Conservation (phyloP, 345 rosid genomes). For the Pelargonium nanum region DNA sequence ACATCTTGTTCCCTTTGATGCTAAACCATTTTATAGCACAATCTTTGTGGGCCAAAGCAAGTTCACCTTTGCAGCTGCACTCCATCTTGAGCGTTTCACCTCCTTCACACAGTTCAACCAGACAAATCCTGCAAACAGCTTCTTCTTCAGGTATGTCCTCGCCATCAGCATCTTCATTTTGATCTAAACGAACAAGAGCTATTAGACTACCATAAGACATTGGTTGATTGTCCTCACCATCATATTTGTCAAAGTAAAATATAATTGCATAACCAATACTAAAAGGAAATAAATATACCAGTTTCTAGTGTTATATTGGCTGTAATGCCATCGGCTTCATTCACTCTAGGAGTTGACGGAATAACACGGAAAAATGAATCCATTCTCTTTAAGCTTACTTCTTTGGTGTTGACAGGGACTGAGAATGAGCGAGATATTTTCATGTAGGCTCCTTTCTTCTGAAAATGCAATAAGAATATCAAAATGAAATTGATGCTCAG, state of each 20-base stretch:
- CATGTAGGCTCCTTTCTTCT: conserved; percentile 42
- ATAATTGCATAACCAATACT: too few species aligned
- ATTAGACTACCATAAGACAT: not conserved
- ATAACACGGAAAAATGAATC: conserved; percentile 88
- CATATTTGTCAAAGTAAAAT: too few species aligned
- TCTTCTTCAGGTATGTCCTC: conserved; percentile 92
- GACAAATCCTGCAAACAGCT: conserved; percentile 90
- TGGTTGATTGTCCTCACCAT: too few species aligned
- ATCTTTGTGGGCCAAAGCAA: conserved; percentile 84
- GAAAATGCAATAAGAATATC: conserved; percentile 9
- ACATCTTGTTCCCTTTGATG: conserved; percentile 83
- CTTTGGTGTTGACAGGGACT: conserved; percentile 63
- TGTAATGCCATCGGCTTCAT: conserved; percentile 37
- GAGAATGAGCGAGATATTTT: conserved; percentile 73
- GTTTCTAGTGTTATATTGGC: not conserved
- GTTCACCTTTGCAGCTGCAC: conserved; percentile 98
- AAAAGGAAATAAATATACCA: too few species aligned
- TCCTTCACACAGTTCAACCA: conserved; percentile 82
- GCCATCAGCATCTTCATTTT: conserved; percentile 36
- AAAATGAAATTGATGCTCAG: not conserved
- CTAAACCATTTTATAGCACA: conserved; percentile 95
- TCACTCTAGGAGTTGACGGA: conserved; percentile 67
- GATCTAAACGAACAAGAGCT: not conserved
- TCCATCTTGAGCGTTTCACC: conserved; percentile 97
- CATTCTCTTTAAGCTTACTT: conserved; percentile 51